Evolutionary conservation across 2,329 filamentous ascomycete genomes (phyloP), one percentile per base, ranked within the genome.

Genomic region (Bipolaris cookei): DNA sequence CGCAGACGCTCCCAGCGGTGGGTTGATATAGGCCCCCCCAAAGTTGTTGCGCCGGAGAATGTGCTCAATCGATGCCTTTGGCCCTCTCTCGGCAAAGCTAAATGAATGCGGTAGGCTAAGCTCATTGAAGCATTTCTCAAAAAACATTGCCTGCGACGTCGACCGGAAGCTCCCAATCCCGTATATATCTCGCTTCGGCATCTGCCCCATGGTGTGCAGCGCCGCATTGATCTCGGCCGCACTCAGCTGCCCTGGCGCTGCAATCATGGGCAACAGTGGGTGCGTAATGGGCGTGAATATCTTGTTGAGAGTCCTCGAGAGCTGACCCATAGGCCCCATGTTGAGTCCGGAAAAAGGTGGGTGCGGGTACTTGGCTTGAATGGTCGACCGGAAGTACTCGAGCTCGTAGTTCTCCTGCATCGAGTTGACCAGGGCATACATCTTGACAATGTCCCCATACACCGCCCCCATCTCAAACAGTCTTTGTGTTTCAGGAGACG

Each of bases 271-370:
- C 3, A 96, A 81, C 8, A 95, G 80, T 1, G 91, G 91, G 69
- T 96, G 91, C 0, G 92, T 96, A 71, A 96, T 93, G 23, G 91
- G 91, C 0, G 91, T 93, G 74, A 96, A 94, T 59, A 94, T 89
- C 54, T 89, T 91, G 77, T 96, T 96, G 56, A 95, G 81, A 0
- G 90, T 90, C 67, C 92, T 85, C 1, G 91, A 95, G 47, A 96
- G 85, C 71, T 96, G 91, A 10, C 92, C 92, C n/a, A 87, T 86
- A 66, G 91, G 88, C 23, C 90, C 90, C 90, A 95, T 95, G 75
- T 95, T 95, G 64, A 96, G 86, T 6, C 90, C 91, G 1, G 91
- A 95, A 32, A 96, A 82, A 0, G 90, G 89, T 8, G 91, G 90
- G 7, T 88, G 83, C 7, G 89, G 84, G 63, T 89, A 88, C 61